Evolutionary conservation across 176 grass and related monocot species (phyloP), one percentile per base, ranked within the genome.

Genomic region (Ananas comosus): DNA sequence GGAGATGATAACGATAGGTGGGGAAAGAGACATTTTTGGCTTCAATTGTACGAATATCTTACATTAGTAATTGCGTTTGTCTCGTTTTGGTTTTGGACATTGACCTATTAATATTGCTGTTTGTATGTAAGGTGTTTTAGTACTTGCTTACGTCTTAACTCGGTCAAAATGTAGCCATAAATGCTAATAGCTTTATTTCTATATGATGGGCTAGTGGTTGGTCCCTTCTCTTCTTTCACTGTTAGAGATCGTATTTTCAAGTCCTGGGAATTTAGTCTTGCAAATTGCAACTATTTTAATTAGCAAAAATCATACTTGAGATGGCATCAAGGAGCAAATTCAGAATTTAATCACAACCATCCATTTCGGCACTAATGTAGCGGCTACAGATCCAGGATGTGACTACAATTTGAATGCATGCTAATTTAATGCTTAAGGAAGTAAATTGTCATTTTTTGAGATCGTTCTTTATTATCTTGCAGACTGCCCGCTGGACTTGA

Each of bases 401-500:
- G 10, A 19, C 14, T 59, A 14, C 10, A 8, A 59, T 16, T 17
- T 16, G 14, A 59, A 17, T 59, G 33, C 33, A 16, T 59, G 9
- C 1, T 59, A 59, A 7, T n/a, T 59, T 59, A 17, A 18, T 59
- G 54, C 14, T 58, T 59, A 59, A 59, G 16, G 14, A 58, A 58
- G 18, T 59, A 17, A 59, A 59, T 21, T 59, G 1, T 59, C 13
- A 59, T 6, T 42, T 42, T 4, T 63, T 51, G 18, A 47, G 48
- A 28, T 70, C 70, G 27, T 1, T 59, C 71, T 42, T 22, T 79
- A 68, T 78, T 0, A 42, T 65, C 13, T 51, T 64, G 79, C 81
- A 96, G 93, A 96, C 33, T 96, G 93, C 29, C 93, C 93, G 10
- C 64, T 96, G 67, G 89, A 90, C 92, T 87, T 87, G 71, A 87